phyloP scores from a whole-genome alignment of 176 grass and related monocot species.

The Rhynchospora pubera region DNA sequence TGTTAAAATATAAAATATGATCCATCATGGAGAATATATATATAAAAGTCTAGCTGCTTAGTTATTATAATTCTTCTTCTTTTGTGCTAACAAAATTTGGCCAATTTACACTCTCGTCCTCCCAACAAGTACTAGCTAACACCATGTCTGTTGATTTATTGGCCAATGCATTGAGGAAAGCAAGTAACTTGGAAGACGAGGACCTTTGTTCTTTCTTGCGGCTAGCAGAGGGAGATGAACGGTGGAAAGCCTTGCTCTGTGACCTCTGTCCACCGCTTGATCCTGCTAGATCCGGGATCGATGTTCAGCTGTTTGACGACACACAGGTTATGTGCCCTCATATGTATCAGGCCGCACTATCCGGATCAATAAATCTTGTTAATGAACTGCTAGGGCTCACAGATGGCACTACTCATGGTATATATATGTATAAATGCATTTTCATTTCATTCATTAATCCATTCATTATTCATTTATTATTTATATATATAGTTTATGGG shows the following conservation, averaged over 20 bases:
- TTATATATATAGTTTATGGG: too few relatives aligned
- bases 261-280: neutral
- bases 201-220: neutral
- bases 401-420: neutral
- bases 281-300: neutral
- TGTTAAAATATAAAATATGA: too few relatives aligned
- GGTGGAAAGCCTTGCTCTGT: neutral
- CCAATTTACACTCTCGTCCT: too few relatives aligned
- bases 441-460: too few relatives aligned
- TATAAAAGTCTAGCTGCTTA: too few relatives aligned
- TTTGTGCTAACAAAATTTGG: too few relatives aligned
- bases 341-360: neutral
- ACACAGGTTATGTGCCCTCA: neutral
- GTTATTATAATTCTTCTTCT: too few relatives aligned
- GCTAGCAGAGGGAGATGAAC: neutral
- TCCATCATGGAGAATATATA: too few relatives aligned
- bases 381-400: neutral
- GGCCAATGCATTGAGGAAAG: neutral
- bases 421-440: too few relatives aligned
- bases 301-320: neutral
- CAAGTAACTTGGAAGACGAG: neutral
- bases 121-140: too few relatives aligned
- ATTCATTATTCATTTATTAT: too few relatives aligned
- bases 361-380: neutral
- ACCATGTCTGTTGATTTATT: neutral